phyloP scores from a whole-genome alignment of 495 filamentous ascomycete genomes.

The Chlorociboria aeruginascens region DNA sequence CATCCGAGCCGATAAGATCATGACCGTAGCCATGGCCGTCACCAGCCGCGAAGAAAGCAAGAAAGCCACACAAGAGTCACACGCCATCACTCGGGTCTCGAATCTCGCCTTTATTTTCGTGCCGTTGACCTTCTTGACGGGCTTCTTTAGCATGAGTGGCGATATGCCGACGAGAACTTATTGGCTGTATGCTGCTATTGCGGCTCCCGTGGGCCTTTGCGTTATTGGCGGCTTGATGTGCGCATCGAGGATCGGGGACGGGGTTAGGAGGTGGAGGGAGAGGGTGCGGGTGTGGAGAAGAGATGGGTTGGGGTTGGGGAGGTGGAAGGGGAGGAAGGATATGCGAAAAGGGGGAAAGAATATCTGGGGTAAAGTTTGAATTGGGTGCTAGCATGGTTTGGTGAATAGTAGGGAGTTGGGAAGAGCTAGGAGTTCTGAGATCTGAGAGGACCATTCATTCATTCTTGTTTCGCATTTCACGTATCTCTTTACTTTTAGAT shows the following conservation, averaged over 20 bases:
- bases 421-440: too few relatives aligned
- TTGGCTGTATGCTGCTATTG: constrained; percentile 4
- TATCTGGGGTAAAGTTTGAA: background rate
- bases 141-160: constrained; percentile 25
- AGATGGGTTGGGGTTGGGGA: background rate
- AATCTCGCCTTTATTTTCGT: constrained; percentile 25
- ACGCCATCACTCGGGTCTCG: constrained; percentile 11
- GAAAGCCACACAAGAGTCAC: constrained; percentile 5
- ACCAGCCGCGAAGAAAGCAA: background rate
- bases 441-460: too few relatives aligned
- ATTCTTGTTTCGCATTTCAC: too few relatives aligned
- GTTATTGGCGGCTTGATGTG: background rate
- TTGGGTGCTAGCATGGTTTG: too few relatives aligned
- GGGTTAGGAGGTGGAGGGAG: background rate
- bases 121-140: constrained; percentile 21
- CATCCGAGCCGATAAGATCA: constrained; percentile 21
- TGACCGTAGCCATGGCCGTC: constrained; percentile 4
- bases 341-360: background rate
- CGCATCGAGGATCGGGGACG: background rate
- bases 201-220: background rate
- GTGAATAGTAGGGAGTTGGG: too few relatives aligned
- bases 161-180: background rate
- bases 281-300: background rate
- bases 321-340: background rate
- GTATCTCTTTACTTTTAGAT: too few relatives aligned